Conservation (phyloP, 768 basidiomycete genomes). For the Rhizopogon vulgaris region DNA sequence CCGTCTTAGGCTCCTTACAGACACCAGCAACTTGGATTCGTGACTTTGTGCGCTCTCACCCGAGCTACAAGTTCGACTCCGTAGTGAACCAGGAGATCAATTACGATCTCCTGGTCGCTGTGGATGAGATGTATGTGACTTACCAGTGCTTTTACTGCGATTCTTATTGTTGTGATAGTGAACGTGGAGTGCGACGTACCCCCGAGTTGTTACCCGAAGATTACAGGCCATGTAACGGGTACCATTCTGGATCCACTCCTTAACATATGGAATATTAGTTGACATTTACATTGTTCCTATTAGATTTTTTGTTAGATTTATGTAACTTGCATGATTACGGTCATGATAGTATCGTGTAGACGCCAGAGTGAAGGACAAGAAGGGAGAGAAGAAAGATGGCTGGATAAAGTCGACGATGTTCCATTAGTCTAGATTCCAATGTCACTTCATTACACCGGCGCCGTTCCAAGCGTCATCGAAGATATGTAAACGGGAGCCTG, state of each 20-base stretch:
- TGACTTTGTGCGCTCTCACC: conserved; percentile 84
- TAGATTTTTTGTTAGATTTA: background rate
- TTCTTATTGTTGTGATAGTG: conserved; percentile 33
- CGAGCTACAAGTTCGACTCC: conserved; percentile 90
- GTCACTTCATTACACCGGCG: too few species aligned
- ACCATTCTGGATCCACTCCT: conserved; percentile 22
- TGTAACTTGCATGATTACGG: background rate
- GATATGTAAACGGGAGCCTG: too few species aligned
- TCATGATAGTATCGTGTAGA: too few species aligned
- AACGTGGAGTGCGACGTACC: conserved; percentile 57
- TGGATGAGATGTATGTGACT: conserved; percentile 83
- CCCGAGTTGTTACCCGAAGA: conserved; percentile 59
- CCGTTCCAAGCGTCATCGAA: too few species aligned
- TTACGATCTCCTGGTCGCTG: conserved; percentile 83
- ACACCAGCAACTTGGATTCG: conserved; percentile 95
- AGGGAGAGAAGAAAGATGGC: too few species aligned
- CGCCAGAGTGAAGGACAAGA: too few species aligned
- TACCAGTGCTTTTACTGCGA: background rate
- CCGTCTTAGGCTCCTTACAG: conserved; percentile 55
- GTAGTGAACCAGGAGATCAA: conserved; percentile 88
- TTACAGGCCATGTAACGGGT: conserved; percentile 36
- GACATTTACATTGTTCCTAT: background rate
- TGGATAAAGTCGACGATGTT: too few species aligned
- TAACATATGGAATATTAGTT: background rate
- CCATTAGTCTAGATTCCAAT: too few species aligned